Base-by-base conservation (phyloP, 805 yeast species). In the Wickerhamiella parazyma region DNA sequence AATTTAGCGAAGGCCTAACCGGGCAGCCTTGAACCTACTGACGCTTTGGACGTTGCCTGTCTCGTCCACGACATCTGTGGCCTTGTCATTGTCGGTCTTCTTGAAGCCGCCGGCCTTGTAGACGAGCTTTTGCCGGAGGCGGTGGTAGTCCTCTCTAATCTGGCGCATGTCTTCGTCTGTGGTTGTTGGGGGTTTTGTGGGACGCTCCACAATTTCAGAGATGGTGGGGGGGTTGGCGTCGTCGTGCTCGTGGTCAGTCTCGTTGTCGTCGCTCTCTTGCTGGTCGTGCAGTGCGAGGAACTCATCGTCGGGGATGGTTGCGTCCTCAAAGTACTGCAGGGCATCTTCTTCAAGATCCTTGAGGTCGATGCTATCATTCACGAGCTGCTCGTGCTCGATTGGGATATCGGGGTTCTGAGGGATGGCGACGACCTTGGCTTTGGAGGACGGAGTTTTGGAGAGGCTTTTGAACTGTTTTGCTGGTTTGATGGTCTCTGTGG, bases 11-110 rank as follows among this genome's bases (percentile, higher is more conserved):
- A 33, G 36, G 9, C 46, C 47, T 1, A 52, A 40, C 4, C 56
- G 46, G 1, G 82, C 79, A 9, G 82, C 73, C 53, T 68, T 80
- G 59, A 84, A 84, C 41, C 85, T 64, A 55, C 93, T 81, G 1
- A 73, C 63, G 47, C 67, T 76, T 6, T 72, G 56, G 0, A 76
- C 76, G 44, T 73, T 70, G 0, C 84, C 84, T 31, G 61, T 53
- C 44, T 73, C 79, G 51, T 80, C 85, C 6, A 80, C 62, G 0
- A 84, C 85, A 53, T 80, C 93, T 16, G 74, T 52, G 45, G 76
- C 87, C 47, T 60, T 52, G 33, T 72, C 82, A 40, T 65, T 61
- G 2, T 69, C 71, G 1, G 70, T 60, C 47, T 66, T 64, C 41
- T 56, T 62, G 46, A 55, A 73, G 2, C 77, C 77, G 1, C 73